phyloP scores from a whole-genome alignment of 306 rosid species.

The Gynostemma pentaphyllum region DNA sequence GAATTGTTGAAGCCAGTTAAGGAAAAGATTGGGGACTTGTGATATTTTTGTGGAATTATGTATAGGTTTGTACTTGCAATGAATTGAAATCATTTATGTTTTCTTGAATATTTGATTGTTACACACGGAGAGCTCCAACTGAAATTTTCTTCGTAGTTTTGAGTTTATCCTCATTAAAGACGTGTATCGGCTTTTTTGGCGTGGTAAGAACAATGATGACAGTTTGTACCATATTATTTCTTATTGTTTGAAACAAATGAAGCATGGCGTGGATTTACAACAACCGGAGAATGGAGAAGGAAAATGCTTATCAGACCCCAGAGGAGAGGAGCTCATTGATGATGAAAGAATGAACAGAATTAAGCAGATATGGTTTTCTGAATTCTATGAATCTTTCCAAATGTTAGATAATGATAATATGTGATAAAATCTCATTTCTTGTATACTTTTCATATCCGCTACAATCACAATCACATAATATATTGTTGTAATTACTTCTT shows the following conservation, averaged over 20 bases:
- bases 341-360: too few species aligned
- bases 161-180: background rate
- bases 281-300: background rate
- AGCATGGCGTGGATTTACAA: background rate
- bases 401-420: too few species aligned
- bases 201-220: background rate
- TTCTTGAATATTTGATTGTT: background rate
- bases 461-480: too few species aligned
- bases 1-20: constrained; percentile 8
- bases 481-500: background rate
- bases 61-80: background rate
- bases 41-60: constrained; percentile 1
- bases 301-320: background rate
- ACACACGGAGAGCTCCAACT: background rate
- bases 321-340: too few species aligned
- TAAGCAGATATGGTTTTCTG: too few species aligned
- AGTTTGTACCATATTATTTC: background rate
- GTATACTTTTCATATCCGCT: too few species aligned
- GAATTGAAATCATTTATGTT: constrained; percentile 1
- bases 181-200: background rate
- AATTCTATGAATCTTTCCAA: too few species aligned
- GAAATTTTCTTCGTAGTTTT: constrained; percentile 1
- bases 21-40: background rate
- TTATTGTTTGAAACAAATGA: background rate
- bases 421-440: too few species aligned